Evolutionary conservation across 495 filamentous ascomycete genomes (phyloP), one percentile per base, ranked within the genome.

Genomic region (Emericellopsis terricola): DNA sequence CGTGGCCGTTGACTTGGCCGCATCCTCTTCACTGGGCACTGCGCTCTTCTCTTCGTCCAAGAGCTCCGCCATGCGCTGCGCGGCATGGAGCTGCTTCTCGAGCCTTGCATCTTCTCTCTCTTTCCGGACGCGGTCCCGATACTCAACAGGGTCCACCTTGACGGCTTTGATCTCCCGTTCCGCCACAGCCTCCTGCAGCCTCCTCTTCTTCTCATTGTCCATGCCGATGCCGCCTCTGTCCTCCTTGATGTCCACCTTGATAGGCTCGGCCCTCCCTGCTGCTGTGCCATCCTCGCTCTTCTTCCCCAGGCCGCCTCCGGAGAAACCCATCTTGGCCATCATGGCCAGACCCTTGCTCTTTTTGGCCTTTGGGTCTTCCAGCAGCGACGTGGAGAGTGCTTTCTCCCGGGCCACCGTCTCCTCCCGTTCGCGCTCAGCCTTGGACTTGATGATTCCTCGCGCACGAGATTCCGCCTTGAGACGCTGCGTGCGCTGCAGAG

Each of bases 311-410:
- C 69, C 64, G 33, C 71, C 70, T 10, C 78, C 78, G 40, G 71
- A 78, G 56, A 86, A 97, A 5, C 89, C 89, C 60, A 97, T 77
- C 52, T 78, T 84, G n/a, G 81, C 74, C 86, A 97, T 89, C 84
- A 97, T 93, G 38, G 80, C 64, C 36, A 85, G 73, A 2, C 89
- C 89, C 52, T 94, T 97, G 55, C 67, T 78, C 33, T 62, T 59
- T 17, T 47, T 30, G 11, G 55, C 53, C 17, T 38, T 40, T 31
- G 65, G 63, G 7, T 33, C 32, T 7, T 41, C 40, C 11, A 81
- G 57, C 17, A 94, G 62, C n/a, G 75, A 77, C 10, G 58, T 75
- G 2, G 71, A 59, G 11, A 93, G 67, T 3, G 76, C 83, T 28
- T 63, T 68, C 50, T 96, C 84, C 28, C 83, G 78, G 16, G 65